These are phyloP conservation scores for Fusarium sp. DNA, from an alignment of 2,329 filamentous ascomycete species.

Conservation along the genomic window DNA sequence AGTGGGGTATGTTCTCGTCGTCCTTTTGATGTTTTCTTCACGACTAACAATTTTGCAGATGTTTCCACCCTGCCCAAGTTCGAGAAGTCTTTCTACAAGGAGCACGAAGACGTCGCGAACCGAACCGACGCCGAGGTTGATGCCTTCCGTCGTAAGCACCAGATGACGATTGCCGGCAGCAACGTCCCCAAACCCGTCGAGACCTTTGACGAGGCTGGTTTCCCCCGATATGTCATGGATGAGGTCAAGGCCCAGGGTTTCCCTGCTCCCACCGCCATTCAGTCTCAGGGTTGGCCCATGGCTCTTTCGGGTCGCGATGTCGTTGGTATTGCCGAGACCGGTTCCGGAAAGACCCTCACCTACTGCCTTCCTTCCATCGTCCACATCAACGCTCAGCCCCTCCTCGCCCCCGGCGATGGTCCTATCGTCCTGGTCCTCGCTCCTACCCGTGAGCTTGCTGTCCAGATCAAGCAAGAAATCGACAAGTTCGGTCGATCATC, in stretches of 20 bases:
- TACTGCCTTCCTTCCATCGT: slow-evolving; percentile 99
- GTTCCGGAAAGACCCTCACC: slow-evolving; percentile 98
- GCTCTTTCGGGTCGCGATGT: slow-evolving; percentile 97
- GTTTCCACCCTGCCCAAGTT: slow-evolving; percentile 87
- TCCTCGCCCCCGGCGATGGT: slow-evolving; percentile 93
- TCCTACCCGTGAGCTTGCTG: slow-evolving; percentile 95
- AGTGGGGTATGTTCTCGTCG: slow-evolving; percentile 76
- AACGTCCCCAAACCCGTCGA: slow-evolving; percentile 94
- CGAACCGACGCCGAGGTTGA: slow-evolving; percentile 85
- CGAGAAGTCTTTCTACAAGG: slow-evolving; percentile 99
- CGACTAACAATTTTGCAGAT: slow-evolving; percentile 65
- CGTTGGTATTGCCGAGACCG: slow-evolving; percentile 98
- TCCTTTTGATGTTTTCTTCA: slow-evolving; percentile 43
- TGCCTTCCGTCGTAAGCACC: slow-evolving; percentile 85
- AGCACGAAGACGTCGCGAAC: slow-evolving; percentile 80
- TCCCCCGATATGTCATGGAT: slow-evolving; percentile 96
- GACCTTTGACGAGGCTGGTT: slow-evolving; percentile 97
- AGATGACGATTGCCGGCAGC: slow-evolving; percentile 83
- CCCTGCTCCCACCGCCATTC: slow-evolving; percentile 91
- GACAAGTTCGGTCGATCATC: slow-evolving; percentile 99
- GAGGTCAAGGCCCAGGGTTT: slow-evolving; percentile 99
- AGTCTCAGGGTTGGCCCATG: slow-evolving; percentile 99
- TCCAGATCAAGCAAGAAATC: slow-evolving; percentile 98
- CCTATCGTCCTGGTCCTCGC: slow-evolving; percentile 97
- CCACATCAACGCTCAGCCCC: slow-evolving; percentile 98